Conservation (phyloP, 1,284 basidiomycete species). For the Cutaneotrichosporon daszewskae region DNA sequence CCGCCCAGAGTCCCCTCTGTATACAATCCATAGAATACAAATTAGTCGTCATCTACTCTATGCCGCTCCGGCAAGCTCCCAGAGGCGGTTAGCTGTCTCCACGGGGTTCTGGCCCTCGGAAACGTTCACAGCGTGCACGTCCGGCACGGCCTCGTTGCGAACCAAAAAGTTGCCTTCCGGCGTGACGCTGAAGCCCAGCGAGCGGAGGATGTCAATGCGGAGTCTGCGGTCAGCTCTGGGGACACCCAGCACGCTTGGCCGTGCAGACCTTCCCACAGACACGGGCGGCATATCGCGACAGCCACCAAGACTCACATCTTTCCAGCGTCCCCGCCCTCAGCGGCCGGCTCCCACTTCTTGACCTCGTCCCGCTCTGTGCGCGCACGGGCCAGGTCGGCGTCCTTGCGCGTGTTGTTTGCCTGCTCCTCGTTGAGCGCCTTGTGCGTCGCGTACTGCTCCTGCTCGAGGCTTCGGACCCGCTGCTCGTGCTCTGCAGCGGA, state of each 20-base stretch:
- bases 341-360: conserved; percentile 25
- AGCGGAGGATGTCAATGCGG: conserved; percentile 32
- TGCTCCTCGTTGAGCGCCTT: conserved; percentile 41
- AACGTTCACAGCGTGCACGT: conserved; percentile 33
- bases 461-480: conserved; percentile 30
- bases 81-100: conserved; percentile 37
- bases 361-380: conserved; percentile 32
- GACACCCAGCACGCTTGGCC: too few species aligned
- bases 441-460: conserved; percentile 30
- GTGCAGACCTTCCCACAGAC: too few species aligned
- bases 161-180: conserved; percentile 27
- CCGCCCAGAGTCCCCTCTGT: too few species aligned
- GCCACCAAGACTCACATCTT: too few species aligned
- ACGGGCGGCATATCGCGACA: too few species aligned
- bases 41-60: too few species aligned
- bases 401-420: conserved; percentile 27
- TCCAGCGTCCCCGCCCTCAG: conserved; percentile 24
- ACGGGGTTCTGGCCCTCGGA: conserved; percentile 28
- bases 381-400: conserved; percentile 34
- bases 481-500: conserved; percentile 31
- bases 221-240: conserved; percentile 21
- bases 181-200: conserved; percentile 33
- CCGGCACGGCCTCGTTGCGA: conserved; percentile 36
- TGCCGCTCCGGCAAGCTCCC: conserved; percentile 37
- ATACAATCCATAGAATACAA: too few species aligned